Base-by-base conservation (phyloP, 768 basidiomycete genomes). In the Lactarius trivialis region DNA sequence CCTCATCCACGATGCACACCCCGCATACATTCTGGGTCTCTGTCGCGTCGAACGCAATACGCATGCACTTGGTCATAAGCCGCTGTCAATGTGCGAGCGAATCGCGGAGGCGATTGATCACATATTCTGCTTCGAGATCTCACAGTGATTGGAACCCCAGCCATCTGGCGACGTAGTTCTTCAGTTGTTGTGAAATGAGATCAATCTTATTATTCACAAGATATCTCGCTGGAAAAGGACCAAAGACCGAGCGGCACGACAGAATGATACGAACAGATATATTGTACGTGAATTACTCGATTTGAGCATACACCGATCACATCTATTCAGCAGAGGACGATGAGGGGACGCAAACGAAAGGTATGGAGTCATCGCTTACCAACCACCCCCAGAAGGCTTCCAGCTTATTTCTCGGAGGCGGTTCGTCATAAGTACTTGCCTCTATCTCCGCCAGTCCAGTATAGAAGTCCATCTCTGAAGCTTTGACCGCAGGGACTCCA, bases 381-480 rank as follows among this genome's bases (percentile, higher is more conserved):
- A 94, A 74, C 86, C 86, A 89, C 61, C 73, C 75, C 91, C 92
- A 93, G 73, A 92, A 79, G 30, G 82, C 83, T 60, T 89, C 89
- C 3, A 75, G 0, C 68, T 75, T 81, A 70, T 88, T 93, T 68
- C 65, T 83, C 2, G 93, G 89, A 15, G 85, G 83, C 7, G 81
- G 81, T 21, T 91, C 88, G 49, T 91, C 88, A 68, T 81, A 82
- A 5, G 64, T 59, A 6, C 56, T 68, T 64, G 71, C 73, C 70
- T 70, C 73, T 39, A 74, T 68, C 66, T 74, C 71, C 53, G 65
- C 72, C n/a, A 75, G 77, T 62, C 86, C 82, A 6, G 80, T 78
- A 48, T 85, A 75, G 70, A 95, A 94, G 75, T 97, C 95, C 90
- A 98, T 94, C 37, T 95, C 84, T 24, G 79, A 70, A 0, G 85